phyloP scores from a whole-genome alignment of 225 moss, liverwort and hornwort genomes.

The Takakia lepidozioides region DNA sequence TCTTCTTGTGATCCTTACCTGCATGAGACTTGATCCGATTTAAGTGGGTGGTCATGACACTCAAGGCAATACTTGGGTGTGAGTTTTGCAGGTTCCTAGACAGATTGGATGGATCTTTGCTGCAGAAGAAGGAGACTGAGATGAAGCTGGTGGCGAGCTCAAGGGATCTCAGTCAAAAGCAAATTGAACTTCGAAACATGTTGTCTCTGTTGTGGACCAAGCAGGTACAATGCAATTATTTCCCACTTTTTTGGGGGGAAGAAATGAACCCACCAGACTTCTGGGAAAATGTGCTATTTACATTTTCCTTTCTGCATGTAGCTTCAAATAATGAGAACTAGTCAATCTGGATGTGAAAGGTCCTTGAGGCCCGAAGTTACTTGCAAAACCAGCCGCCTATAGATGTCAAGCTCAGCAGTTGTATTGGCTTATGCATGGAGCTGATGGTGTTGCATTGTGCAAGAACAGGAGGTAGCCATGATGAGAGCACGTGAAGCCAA shows the following conservation, averaged over 20 bases:
- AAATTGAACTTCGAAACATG: slow-evolving; percentile 58
- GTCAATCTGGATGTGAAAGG: too few species aligned
- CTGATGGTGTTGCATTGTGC: too few species aligned
- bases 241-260: too few species aligned
- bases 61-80: not conserved
- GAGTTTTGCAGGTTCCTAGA: slow-evolving; percentile 63
- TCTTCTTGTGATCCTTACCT: not conserved
- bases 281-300: too few species aligned
- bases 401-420: too few species aligned
- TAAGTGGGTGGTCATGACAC: not conserved
- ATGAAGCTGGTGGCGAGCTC: slow-evolving; percentile 64
- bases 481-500: slow-evolving; percentile 66
- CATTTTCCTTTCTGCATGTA: too few species aligned
- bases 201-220: slow-evolving; percentile 80
- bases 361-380: too few species aligned
- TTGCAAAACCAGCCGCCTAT: too few species aligned
- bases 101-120: slow-evolving; percentile 62
- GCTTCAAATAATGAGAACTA: too few species aligned
- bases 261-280: too few species aligned
- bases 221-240: slow-evolving; percentile 83
- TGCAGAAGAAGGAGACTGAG: slow-evolving; percentile 78
- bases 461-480: slow-evolving; percentile 64
- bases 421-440: too few species aligned
- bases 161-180: slow-evolving; percentile 69
- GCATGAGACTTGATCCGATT: too few species aligned